These are phyloP conservation scores for Vanrija humicola DNA, from an alignment of 1,284 basidiomycete genomes.

Conservation along the genomic window DNA sequence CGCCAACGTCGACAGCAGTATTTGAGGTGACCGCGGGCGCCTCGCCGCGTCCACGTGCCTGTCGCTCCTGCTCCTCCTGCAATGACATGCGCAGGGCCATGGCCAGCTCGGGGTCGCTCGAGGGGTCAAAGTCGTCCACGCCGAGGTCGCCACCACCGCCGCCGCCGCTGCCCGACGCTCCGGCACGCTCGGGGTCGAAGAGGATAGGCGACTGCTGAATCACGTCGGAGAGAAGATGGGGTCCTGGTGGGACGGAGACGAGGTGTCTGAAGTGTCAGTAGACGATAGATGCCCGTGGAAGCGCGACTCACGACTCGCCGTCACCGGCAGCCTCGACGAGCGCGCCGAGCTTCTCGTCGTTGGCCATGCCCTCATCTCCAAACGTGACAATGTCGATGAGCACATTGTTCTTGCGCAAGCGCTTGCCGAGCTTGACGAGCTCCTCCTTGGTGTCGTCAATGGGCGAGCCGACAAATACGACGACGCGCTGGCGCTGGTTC, in stretches of 20 bases:
- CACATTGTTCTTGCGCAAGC: slow-evolving; percentile 99
- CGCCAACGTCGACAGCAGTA: slow-evolving; percentile 9
- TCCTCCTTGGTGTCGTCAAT: slow-evolving; percentile 66
- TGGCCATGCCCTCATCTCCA: slow-evolving; percentile 51
- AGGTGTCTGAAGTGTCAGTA: slow-evolving; percentile 56
- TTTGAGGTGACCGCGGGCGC: slow-evolving; percentile 3
- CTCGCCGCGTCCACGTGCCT: slow-evolving; percentile 11
- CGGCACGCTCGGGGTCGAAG: slow-evolving; percentile 69
- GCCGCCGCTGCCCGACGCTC: slow-evolving; percentile 49
- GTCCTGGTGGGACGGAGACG: slow-evolving; percentile 71
- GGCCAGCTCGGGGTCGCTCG: slow-evolving; percentile 91
- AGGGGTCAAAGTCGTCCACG: slow-evolving; percentile 68
- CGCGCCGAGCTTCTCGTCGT: slow-evolving; percentile 45
- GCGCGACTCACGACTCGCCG: slow-evolving; percentile 41
- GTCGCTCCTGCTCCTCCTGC: slow-evolving; percentile 82
- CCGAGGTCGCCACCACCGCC: slow-evolving; percentile 64
- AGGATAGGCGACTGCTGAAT: slow-evolving; percentile 79
- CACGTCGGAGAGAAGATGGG: slow-evolving; percentile 76
- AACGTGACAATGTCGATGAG: slow-evolving; percentile 86
- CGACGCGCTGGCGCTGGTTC: slow-evolving; percentile 90
- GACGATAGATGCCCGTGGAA: neutral
- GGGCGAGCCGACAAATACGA: slow-evolving; percentile 90
- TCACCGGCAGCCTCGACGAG: slow-evolving; percentile 49
- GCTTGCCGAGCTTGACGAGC: slow-evolving; percentile 86
- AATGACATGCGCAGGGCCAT: slow-evolving; percentile 98